These are phyloP conservation scores for Phytomonas serpens DNA, from an alignment of 208 protist genomes.

Conservation along the genomic window DNA sequence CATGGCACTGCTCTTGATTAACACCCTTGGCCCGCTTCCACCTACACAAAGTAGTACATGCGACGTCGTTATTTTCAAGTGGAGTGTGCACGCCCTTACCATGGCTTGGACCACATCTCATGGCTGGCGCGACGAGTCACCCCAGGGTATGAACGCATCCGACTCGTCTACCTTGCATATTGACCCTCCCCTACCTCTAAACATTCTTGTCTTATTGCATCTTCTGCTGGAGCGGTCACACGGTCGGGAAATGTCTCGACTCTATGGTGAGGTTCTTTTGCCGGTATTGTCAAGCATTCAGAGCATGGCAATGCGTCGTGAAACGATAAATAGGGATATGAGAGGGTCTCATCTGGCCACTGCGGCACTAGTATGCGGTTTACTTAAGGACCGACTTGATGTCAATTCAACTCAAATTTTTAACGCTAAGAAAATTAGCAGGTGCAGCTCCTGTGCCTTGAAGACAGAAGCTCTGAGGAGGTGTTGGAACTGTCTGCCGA, in stretches of 20 bases:
- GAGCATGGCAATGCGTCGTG: not conserved
- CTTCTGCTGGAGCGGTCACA: not conserved
- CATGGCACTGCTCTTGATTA: not conserved
- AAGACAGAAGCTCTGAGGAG: not conserved
- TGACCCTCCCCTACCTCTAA: not conserved
- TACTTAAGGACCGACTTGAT: not conserved
- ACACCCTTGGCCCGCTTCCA: not conserved
- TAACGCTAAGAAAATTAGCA: not conserved
- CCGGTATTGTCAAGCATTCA: not conserved
- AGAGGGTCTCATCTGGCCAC: not conserved
- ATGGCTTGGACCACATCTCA: not conserved
- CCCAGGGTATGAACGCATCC: not conserved
- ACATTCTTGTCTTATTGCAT: not conserved
- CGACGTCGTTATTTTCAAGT: slow-evolving; percentile 1
- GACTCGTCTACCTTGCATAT: not conserved
- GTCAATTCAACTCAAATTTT: not conserved
- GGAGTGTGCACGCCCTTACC: not conserved
- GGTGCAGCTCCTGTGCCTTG: not conserved
- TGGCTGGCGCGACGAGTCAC: not conserved
- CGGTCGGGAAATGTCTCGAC: not conserved
- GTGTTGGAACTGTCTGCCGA: not conserved
- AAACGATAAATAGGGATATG: not conserved
- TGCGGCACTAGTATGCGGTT: not conserved
- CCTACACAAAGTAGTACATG: not conserved
- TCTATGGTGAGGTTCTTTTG: not conserved